These are phyloP conservation scores for Tuctoria greenei DNA, from an alignment of 176 grass and related monocot genomes.

Conservation along the genomic window DNA sequence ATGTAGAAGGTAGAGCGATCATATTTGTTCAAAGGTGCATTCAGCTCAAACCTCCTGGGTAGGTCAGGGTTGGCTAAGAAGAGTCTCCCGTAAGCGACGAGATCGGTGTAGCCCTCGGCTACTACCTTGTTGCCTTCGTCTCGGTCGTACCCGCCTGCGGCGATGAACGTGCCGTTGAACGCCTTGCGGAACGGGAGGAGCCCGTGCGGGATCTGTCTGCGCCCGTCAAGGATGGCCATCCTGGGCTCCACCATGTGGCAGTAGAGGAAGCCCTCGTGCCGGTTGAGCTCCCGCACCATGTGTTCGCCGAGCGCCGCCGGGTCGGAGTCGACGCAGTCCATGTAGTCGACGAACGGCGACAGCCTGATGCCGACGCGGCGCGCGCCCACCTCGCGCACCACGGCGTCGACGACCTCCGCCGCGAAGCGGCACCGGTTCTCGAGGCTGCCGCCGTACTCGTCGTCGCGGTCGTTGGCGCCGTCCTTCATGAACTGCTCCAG, in stretches of 20 bases:
- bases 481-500: conserved; percentile 47
- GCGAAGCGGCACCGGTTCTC: conserved; percentile 38
- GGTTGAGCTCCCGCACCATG: conserved; percentile 27
- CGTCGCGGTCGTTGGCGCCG: conserved; percentile 21
- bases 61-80: conserved; percentile 44
- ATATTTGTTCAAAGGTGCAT: not conserved
- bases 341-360: conserved; percentile 16
- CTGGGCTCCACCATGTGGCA: conserved; percentile 37
- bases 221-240: not conserved
- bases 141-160: not conserved
- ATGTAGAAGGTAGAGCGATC: conserved; percentile 33
- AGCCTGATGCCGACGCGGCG: conserved; percentile 22
- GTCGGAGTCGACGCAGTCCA: conserved; percentile 27
- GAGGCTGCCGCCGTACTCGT: conserved; percentile 29
- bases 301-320: not conserved
- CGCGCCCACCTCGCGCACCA: conserved; percentile 18
- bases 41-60: conserved; percentile 14
- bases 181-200: not conserved
- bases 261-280: not conserved
- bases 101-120: not conserved
- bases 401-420: conserved; percentile 19
- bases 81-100: conserved; percentile 10
- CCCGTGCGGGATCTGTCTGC: not conserved
- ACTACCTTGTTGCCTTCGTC: conserved; percentile 35
- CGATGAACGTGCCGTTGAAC: conserved; percentile 32